Percentiles rank a stretch among this genome's conserved stretches.
These are phyloP conservation scores for Venturia effusa DNA, from an alignment of 2,329 filamentous ascomycete species.

Conservation along the genomic window DNA sequence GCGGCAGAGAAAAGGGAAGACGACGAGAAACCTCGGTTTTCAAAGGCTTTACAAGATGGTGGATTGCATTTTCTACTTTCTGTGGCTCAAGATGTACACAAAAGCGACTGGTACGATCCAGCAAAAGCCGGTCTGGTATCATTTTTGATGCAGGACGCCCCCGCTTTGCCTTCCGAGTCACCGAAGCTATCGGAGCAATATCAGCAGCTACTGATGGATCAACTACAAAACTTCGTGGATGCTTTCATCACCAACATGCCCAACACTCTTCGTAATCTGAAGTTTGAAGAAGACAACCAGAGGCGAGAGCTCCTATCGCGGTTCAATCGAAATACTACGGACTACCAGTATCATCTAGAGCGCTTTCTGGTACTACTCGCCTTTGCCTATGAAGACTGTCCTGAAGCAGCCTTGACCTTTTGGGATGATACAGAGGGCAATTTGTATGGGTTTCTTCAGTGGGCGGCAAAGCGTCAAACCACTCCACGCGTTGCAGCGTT, in stretches of 20 bases:
- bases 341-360: constrained; percentile 54
- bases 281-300: constrained; percentile 83
- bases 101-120: constrained; percentile 78
- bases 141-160: constrained; percentile 72
- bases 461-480: constrained; percentile 90
- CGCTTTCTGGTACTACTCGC: constrained; percentile 86
- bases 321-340: constrained; percentile 23
- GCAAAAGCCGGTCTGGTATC: constrained; percentile 71
- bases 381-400: constrained; percentile 77
- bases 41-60: constrained; percentile 71
- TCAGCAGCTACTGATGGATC: constrained; percentile 61
- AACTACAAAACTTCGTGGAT: constrained; percentile 79
- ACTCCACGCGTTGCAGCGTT: constrained; percentile 95
- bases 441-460: constrained; percentile 86
- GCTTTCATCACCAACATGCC: constrained; percentile 93
- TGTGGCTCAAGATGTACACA: constrained; percentile 69
- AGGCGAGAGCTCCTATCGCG: constrained; percentile 39
- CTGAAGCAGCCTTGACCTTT: constrained; percentile 76
- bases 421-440: constrained; percentile 92
- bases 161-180: constrained; percentile 55
- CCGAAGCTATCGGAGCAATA: constrained; percentile 62
- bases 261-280: constrained; percentile 75
- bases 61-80: constrained; percentile 87
- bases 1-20: constrained; percentile 46
- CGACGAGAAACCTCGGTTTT: constrained; percentile 45